Conservation (phyloP, 2,329 filamentous ascomycete genomes). For the Fusarium sp. region DNA sequence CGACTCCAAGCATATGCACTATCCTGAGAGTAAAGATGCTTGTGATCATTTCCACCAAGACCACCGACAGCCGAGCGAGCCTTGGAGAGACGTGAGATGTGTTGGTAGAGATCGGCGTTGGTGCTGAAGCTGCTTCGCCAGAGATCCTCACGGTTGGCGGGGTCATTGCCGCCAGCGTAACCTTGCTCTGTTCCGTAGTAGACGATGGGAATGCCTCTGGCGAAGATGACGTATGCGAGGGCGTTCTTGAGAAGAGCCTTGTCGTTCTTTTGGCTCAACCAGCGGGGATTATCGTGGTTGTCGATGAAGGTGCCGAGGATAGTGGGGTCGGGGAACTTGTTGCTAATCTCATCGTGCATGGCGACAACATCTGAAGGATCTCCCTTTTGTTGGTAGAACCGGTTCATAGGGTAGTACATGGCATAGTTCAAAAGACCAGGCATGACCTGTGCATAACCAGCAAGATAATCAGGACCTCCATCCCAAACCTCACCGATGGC, state of each 20-base stretch:
- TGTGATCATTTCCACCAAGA: constrained; percentile 14
- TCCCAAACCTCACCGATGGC: constrained; percentile 68
- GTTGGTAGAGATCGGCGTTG: constrained; percentile 17
- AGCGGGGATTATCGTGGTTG: constrained; percentile 68
- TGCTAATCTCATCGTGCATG: constrained; percentile 49
- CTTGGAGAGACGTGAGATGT: constrained; percentile 25
- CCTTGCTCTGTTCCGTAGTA: constrained; percentile 74
- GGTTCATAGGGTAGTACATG: constrained; percentile 53
- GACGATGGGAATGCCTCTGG: constrained; percentile 69
- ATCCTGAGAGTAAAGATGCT: constrained; percentile 11
- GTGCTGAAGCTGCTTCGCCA: constrained; percentile 62
- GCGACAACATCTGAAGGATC: constrained; percentile 51
- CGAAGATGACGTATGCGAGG: constrained; percentile 68
- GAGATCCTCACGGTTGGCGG: constrained; percentile 65
- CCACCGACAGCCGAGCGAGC: constrained; percentile 16
- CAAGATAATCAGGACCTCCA: constrained; percentile 60
- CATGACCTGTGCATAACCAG: constrained; percentile 63
- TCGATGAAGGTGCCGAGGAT: constrained; percentile 60
- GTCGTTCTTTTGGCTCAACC: constrained; percentile 61
- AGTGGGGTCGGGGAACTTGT: constrained; percentile 43
- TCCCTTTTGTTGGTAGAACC: constrained; percentile 51
- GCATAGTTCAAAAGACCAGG: constrained; percentile 71
- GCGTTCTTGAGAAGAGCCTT: constrained; percentile 67
- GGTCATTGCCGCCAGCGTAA: constrained; percentile 57
- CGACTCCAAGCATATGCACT: constrained; percentile 28